phyloP scores from a whole-genome alignment of 495 filamentous ascomycete genomes.

The Penicillium samsonianum region DNA sequence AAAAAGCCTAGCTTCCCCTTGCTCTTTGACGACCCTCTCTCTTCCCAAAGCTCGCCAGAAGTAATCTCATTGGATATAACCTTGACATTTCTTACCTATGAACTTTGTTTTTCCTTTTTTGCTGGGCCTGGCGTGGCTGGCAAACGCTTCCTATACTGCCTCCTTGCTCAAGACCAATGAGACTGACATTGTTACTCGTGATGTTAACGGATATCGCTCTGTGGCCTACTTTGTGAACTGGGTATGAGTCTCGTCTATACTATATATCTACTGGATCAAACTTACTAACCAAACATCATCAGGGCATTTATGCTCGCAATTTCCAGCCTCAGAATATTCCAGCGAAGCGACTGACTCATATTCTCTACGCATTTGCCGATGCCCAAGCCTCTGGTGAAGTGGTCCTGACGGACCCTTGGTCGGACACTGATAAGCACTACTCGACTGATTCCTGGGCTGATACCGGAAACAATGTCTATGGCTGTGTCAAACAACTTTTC shows the following conservation, averaged over 20 bases:
- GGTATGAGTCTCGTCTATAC: slow-evolving; percentile 31
- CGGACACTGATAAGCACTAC: slow-evolving; percentile 75
- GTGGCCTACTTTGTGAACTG: slow-evolving; percentile 90
- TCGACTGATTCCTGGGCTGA: slow-evolving; percentile 75
- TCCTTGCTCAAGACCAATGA: background rate
- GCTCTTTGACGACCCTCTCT: too few species aligned
- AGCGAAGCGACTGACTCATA: slow-evolving; percentile 72
- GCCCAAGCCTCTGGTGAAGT: slow-evolving; percentile 63
- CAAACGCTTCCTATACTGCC: slow-evolving; percentile 15
- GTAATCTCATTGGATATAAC: too few species aligned
- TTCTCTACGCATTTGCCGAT: slow-evolving; percentile 84
- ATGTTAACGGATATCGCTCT: slow-evolving; percentile 53
- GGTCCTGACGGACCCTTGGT: slow-evolving; percentile 78
- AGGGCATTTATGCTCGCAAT: slow-evolving; percentile 74
- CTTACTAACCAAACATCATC: slow-evolving; percentile 12
- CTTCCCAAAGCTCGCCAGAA: too few species aligned
- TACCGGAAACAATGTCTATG: too few species aligned
- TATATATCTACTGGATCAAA: background rate
- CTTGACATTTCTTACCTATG: slow-evolving; percentile 15
- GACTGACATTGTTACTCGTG: slow-evolving; percentile 18
- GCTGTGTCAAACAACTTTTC: slow-evolving; percentile 85
- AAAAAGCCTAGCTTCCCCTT: too few species aligned
- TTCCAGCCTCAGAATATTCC: slow-evolving; percentile 76
- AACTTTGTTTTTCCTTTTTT: slow-evolving; percentile 11
- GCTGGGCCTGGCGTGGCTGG: slow-evolving; percentile 17